These are phyloP conservation scores for Rhizoclosmatium globosum DNA, from an alignment of 192 early-diverging fungal species.

Conservation along the genomic window DNA sequence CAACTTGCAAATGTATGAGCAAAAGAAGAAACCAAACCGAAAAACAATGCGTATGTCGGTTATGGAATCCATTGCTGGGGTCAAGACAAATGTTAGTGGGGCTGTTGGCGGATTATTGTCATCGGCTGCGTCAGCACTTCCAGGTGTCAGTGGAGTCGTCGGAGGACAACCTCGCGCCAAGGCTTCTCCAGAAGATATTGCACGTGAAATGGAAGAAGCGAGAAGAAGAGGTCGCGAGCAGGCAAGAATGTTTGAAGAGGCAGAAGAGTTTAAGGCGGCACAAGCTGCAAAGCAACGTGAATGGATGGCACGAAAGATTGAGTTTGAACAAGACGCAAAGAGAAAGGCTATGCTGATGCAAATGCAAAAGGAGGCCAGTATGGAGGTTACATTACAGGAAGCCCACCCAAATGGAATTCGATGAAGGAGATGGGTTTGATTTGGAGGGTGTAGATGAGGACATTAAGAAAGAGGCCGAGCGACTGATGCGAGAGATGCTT, in stretches of 20 bases:
- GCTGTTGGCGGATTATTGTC: constrained; percentile 39
- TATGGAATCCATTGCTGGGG: constrained; percentile 21
- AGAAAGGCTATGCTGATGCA: constrained; percentile 23
- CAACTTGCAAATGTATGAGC: neutral
- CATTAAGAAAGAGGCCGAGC: constrained; percentile 16
- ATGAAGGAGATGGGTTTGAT: constrained; percentile 18
- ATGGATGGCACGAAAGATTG: constrained; percentile 33
- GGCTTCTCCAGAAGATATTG: constrained; percentile 33
- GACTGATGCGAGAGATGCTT: constrained; percentile 33
- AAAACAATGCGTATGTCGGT: constrained; percentile 33
- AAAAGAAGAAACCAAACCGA: constrained; percentile 5
- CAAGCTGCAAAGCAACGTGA: constrained; percentile 31
- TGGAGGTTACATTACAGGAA: neutral
- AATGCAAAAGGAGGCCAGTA: constrained; percentile 29
- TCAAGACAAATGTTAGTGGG: constrained; percentile 5
- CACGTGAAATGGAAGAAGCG: constrained; percentile 41
- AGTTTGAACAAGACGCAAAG: constrained; percentile 24
- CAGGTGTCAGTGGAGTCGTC: neutral
- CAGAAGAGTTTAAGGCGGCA: constrained; percentile 21
- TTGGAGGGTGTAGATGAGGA: constrained; percentile 36
- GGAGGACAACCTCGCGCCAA: neutral
- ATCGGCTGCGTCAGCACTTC: constrained; percentile 1
- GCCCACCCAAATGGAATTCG: neutral
- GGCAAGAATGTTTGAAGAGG: constrained; percentile 33
- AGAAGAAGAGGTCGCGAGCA: constrained; percentile 24